Conservation (phyloP, 352 stramenopile species). For the Phytopythium boreale region DNA sequence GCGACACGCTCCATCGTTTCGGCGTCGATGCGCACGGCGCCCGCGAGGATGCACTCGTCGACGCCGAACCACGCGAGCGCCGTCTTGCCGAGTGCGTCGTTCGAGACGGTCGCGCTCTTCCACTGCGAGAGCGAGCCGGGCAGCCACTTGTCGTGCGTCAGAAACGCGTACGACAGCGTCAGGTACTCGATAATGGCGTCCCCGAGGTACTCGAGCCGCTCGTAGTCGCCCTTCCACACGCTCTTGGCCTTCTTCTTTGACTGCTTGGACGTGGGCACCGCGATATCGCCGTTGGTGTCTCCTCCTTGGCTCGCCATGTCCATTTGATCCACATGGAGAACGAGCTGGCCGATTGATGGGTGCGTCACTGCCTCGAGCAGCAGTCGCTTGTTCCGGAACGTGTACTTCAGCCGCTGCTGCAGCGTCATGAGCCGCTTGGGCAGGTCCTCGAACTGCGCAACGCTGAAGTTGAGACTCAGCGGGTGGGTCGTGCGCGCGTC, state of each 20-base stretch:
- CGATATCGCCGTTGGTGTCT: conserved; percentile 11
- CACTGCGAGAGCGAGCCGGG: conserved; percentile 75
- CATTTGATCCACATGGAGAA: conserved; percentile 43
- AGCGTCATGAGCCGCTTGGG: conserved; percentile 47
- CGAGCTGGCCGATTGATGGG: conserved; percentile 60
- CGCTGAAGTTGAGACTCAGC: conserved; percentile 48
- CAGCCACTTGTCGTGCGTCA: conserved; percentile 69
- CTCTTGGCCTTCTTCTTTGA: conserved; percentile 39
- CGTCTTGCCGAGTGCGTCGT: conserved; percentile 82
- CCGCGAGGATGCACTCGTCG: conserved; percentile 75
- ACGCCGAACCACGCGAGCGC: conserved; percentile 75
- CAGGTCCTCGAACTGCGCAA: conserved; percentile 58
- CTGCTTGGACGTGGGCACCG: conserved; percentile 6
- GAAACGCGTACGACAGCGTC: conserved; percentile 79
- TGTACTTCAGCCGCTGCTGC: conserved; percentile 81
- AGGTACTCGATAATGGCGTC: conserved; percentile 90
- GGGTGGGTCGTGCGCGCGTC: conserved; percentile 15
- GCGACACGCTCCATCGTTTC: conserved; percentile 55
- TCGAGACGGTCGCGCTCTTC: conserved; percentile 86
- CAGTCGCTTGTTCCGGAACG: conserved; percentile 72
- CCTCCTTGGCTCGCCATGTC: conserved; percentile 13
- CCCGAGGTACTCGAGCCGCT: conserved; percentile 86
- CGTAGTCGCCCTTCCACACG: conserved; percentile 81
- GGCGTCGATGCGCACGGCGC: conserved; percentile 59
- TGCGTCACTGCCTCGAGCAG: conserved; percentile 80